phyloP scores from a whole-genome alignment of 2,329 filamentous ascomycete species.

The Magnaporthiopsis rhizophila region DNA sequence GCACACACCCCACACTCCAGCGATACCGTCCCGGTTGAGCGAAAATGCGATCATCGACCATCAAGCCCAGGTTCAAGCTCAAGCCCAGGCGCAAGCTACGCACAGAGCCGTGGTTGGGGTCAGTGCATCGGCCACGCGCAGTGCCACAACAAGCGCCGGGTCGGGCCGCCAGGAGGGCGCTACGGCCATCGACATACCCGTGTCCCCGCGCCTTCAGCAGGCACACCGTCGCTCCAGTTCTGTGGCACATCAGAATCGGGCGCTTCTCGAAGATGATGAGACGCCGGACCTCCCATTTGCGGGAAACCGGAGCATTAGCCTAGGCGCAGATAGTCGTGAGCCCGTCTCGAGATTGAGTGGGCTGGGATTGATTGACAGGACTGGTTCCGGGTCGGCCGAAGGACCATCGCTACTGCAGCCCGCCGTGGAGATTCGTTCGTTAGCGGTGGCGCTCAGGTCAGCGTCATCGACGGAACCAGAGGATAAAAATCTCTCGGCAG shows the following conservation, averaged over 20 bases:
- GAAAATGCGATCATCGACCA: slow-evolving; percentile 81
- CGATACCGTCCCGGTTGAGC: slow-evolving; percentile 86
- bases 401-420: slow-evolving; percentile 28
- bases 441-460: slow-evolving; percentile 26
- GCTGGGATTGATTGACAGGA: slow-evolving; percentile 22
- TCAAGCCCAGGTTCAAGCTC: slow-evolving; percentile 34
- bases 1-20: slow-evolving; percentile 86
- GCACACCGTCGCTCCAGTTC: slow-evolving; percentile 59
- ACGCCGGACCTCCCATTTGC: slow-evolving; percentile 43
- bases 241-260: slow-evolving; percentile 54
- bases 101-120: slow-evolving; percentile 16
- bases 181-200: slow-evolving; percentile 64
- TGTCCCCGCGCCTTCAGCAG: slow-evolving; percentile 53
- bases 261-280: slow-evolving; percentile 48
- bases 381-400: slow-evolving; percentile 15
- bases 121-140: slow-evolving; percentile 17
- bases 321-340: slow-evolving; percentile 57
- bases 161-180: slow-evolving; percentile 30
- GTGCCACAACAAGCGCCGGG: slow-evolving; percentile 11
- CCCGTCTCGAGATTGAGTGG: slow-evolving; percentile 55
- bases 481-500: slow-evolving; percentile 36
- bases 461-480: slow-evolving; percentile 31
- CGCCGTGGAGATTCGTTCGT: slow-evolving; percentile 31
- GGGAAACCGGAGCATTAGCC: slow-evolving; percentile 57
- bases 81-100: slow-evolving; percentile 19